phyloP scores from a whole-genome alignment of 768 basidiomycete genomes.

The Termitomyces sp. region DNA sequence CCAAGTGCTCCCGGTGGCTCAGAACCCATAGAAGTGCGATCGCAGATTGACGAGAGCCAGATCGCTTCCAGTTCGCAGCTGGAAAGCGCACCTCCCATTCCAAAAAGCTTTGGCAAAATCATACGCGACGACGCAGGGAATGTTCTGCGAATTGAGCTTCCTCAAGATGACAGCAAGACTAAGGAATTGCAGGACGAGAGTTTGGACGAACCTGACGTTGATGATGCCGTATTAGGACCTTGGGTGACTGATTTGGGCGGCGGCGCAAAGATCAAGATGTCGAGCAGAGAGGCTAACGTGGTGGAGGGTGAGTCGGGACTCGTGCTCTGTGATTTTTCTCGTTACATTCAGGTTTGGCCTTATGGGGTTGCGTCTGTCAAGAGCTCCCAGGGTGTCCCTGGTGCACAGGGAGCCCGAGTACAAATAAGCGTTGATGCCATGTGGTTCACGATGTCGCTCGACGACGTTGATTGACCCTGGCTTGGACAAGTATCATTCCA shows the following conservation, averaged over 20 bases:
- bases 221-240: conserved; percentile 23
- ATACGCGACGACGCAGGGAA: conserved; percentile 76
- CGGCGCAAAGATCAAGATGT: conserved; percentile 16
- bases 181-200: conserved; percentile 35
- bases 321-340: background rate
- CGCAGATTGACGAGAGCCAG: conserved; percentile 6
- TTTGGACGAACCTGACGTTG: conserved; percentile 30
- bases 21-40: conserved; percentile 34
- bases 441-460: conserved; percentile 1
- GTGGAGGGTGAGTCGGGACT: conserved; percentile 28
- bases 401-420: conserved; percentile 9
- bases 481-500: conserved; percentile 1
- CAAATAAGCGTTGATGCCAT: conserved; percentile 1
- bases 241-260: conserved; percentile 37
- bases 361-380: conserved; percentile 6
- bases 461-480: conserved; percentile 2
- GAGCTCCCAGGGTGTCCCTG: background rate
- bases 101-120: conserved; percentile 75
- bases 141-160: conserved; percentile 63
- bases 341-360: conserved; percentile 12
- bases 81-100: conserved; percentile 25
- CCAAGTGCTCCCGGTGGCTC: conserved; percentile 65
- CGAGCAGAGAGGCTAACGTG: conserved; percentile 20
- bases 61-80: conserved; percentile 14
- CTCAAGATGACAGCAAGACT: conserved; percentile 45